Evolutionary conservation across 164 flowering plant species (phyloP).

Genomic region (Aristolochia californica): DNA sequence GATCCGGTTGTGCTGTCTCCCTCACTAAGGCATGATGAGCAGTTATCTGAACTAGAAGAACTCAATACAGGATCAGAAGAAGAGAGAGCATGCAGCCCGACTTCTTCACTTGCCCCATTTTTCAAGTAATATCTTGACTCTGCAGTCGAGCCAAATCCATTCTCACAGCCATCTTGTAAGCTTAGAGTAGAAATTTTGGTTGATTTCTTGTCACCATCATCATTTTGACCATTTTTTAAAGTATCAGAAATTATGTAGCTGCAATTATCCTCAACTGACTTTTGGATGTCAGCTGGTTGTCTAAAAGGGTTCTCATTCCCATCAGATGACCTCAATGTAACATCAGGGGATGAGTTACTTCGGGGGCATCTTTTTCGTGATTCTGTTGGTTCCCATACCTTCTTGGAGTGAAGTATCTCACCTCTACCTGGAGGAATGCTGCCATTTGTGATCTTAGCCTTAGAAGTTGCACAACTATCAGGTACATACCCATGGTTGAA

Average conservation of each 20-base stretch:
- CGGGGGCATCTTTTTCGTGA: conserved; percentile 46
- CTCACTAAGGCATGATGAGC: conserved; percentile 78
- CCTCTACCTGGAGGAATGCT: conserved; percentile 27
- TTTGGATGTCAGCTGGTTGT: conserved; percentile 10
- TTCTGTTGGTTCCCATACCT: conserved; percentile 89
- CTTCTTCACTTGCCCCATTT: conserved; percentile 23
- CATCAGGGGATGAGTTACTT: conserved; percentile 62
- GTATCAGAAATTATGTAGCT: conserved; percentile 11
- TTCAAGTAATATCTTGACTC: conserved; percentile 15
- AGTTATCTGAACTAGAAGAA: conserved; percentile 64
- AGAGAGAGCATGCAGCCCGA: conserved; percentile 7
- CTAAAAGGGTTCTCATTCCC: conserved; percentile 5
- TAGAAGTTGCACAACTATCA: conserved; percentile 45
- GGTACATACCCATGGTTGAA: conserved; percentile 30
- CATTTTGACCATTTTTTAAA: conserved; percentile 5
- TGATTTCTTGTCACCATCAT: conserved; percentile 13
- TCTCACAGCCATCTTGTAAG: conserved; percentile 12
- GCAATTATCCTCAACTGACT: conserved; percentile 9
- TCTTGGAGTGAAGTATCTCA: conserved; percentile 36
- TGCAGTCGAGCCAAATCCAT: conserved; percentile 11
- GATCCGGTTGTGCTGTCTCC: conserved; percentile 61
- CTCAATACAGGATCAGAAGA: conserved; percentile 26
- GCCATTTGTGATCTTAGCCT: conserved; percentile 29
- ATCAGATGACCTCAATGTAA: conserved; percentile 22
- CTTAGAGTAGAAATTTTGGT: conserved; percentile 11